Evolutionary conservation across 371 early-diverging fungal genomes (phyloP), one percentile per base, ranked within the genome.

Genomic region (Gilbertella persicaria): DNA sequence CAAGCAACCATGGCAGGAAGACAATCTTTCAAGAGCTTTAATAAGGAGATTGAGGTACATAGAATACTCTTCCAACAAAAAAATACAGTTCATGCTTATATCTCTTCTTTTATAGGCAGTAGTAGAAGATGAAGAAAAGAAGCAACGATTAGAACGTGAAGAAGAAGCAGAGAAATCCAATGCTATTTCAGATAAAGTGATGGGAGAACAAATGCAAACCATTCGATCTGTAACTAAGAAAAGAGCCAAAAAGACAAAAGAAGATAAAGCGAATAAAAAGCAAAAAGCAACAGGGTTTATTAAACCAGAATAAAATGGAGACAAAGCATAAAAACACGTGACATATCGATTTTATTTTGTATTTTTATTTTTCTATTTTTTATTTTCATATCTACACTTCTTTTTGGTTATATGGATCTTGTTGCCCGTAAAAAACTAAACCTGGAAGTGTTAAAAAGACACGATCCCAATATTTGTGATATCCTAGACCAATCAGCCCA

Each of bases 401-500:
- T n/a, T n/a, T n/a, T n/a, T n/a, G n/a, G 44, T 7, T 56, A 25
- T 14, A 87, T 87, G 87, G 84, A 87, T 52, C 69, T 66, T 50
- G 62, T 68, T 39, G 82, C 81, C 52, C 78, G 84, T 47, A 76
- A 78, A 60, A 79, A 80, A 20, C 73, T 86, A 37, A 92, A 92
- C 66, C 73, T 90, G 44, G 79, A 71, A 36, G 91, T 90, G 19
- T 69, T 92, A 14, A 78, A 78, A 57, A 80, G 88, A 21, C 87
- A 90, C 55, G 92, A 92, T 59, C 64, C 83, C 6, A 64, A 68
- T 33, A 87, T 88, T 37, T 60, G 72, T 26, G 80, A 78, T 48
- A 88, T 92, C 43, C 55, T 88, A 45, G 90, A 90, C 64, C 80
- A 78, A 28, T 83, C 89, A 10, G 78, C 84, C 30, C 85, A 90